These are phyloP conservation scores for Komagataella pseudopastoris DNA, from an alignment of 805 yeast genomes.

Conservation along the genomic window DNA sequence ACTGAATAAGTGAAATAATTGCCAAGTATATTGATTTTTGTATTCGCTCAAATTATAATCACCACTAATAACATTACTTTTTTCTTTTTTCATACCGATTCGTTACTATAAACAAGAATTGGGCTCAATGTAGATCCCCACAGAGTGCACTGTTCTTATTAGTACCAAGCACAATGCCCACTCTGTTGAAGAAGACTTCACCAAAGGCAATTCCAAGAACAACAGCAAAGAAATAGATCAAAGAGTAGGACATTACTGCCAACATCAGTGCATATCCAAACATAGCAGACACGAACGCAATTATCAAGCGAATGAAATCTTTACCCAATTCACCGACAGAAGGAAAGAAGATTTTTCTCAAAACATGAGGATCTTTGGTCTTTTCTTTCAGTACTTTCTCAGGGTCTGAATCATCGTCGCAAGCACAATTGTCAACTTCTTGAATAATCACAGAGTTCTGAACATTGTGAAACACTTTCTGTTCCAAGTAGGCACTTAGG, in stretches of 20 bases:
- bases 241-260: slow-evolving; percentile 60
- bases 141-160: slow-evolving; percentile 20
- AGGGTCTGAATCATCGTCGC: slow-evolving; percentile 16
- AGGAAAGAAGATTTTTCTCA: slow-evolving; percentile 18
- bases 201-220: slow-evolving; percentile 58
- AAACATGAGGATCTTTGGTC: slow-evolving; percentile 3
- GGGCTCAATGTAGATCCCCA: slow-evolving; percentile 9
- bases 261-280: slow-evolving; percentile 65
- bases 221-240: slow-evolving; percentile 62
- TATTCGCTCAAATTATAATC: background rate
- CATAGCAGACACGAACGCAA: slow-evolving; percentile 51
- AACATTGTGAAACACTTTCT: slow-evolving; percentile 41
- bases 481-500: slow-evolving; percentile 50
- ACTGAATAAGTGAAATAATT: background rate
- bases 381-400: slow-evolving; percentile 6
- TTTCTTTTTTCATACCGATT: background rate
- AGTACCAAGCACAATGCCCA: slow-evolving; percentile 24
- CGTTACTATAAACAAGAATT: background rate
- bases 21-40: background rate
- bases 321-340: slow-evolving; percentile 23
- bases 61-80: background rate
- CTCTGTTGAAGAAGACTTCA: slow-evolving; percentile 54
- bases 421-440: slow-evolving; percentile 19
- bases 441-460: slow-evolving; percentile 14
- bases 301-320: slow-evolving; percentile 40